Evolutionary conservation across 441 rosid species (phyloP).

Genomic region (Erysimum pusillum): DNA sequence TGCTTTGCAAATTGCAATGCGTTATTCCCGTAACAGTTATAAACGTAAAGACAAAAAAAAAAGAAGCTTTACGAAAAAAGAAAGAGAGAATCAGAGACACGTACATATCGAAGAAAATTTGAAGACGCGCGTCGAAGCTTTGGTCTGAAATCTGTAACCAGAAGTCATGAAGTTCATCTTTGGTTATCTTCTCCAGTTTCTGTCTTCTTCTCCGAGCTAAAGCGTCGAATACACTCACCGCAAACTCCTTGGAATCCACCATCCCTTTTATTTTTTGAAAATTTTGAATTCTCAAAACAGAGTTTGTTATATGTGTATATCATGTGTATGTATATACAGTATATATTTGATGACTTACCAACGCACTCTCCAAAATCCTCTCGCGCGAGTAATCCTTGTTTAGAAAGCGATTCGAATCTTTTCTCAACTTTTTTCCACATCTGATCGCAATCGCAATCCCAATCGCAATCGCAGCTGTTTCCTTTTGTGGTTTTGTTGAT

Average conservation of each 20-base stretch:
- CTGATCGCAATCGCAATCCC: conserved; percentile 56
- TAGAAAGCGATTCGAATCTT: conserved; percentile 64
- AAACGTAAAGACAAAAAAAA: conserved; percentile 39
- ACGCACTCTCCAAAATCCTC: conserved; percentile 96
- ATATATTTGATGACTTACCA: conserved; percentile 52
- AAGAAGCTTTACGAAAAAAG: neutral
- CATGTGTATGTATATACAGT: neutral
- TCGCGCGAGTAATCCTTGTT: conserved; percentile 74
- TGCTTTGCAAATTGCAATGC: conserved; percentile 30
- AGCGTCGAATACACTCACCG: conserved; percentile 84
- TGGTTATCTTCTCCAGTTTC: conserved; percentile 64
- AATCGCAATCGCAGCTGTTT: conserved; percentile 47
- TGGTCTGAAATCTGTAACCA: conserved; percentile 91
- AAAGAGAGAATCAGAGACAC: conserved; percentile 27
- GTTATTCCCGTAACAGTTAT: conserved; percentile 40
- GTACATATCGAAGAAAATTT: conserved; percentile 94
- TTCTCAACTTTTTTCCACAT: conserved; percentile 80
- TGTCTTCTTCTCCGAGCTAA: conserved; percentile 72
- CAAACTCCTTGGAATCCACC: conserved; percentile 91
- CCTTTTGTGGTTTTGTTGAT: conserved; percentile 66
- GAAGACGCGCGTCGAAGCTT: conserved; percentile 97
- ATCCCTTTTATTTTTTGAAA: conserved; percentile 57
- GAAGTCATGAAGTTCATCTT: conserved; percentile 84
- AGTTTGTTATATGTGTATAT: too few relatives aligned
- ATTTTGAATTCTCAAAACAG: conserved; percentile 30